Base-by-base conservation (phyloP, 2,329 filamentous ascomycete genomes). In the Colletotrichum higginsianum region DNA sequence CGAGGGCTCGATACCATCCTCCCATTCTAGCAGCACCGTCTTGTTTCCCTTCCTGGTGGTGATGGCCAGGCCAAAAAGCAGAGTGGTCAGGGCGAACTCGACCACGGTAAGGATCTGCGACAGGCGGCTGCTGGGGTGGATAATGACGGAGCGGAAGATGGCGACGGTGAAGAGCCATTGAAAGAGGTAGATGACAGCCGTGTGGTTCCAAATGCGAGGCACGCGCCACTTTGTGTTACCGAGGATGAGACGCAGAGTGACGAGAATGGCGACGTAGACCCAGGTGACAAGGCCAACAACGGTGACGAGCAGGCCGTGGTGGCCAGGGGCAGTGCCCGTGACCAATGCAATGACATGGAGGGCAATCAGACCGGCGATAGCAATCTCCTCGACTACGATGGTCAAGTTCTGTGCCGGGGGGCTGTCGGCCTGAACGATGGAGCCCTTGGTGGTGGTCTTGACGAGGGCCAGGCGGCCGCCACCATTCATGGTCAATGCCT, bases 1-100 rank as follows among this genome's bases (percentile, higher is more conserved):
- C 3, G 95, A 96, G 23, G 96, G 96, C 78, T 96, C 90, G 62
- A 99, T 89, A 42, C 92, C 93, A 72, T 93, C 94, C 81, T 98
- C 95, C 86, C 95, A 95, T 81, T 98, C 94, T 77, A 98, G 81
- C 56, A 95, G 83, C 15, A 99, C 93, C 3, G 93, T 91, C 82
- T 94, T 96, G 82, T 98, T 98, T 55, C 96, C 96, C 83, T 95
- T 96, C 74, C 96, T 91, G 73, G 94, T 97, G 62, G 91, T 93
- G 67, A 97, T 82, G 53, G 94, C 90, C 79, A 98, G 91, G 56
- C 89, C 80, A 64, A 95, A 91, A 15, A 99, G 87, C 15, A 97
- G 79, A 0, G 92, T 92, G 7, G 89, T 90, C 71, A 98, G 84
- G 1, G 86, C 84, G 78, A 98, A 98, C 77, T 97, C 91, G 71